Percentiles rank a stretch among this genome's conserved stretches.
Evolutionary conservation across 1,139 yeast species (phyloP).

Genomic region (Candida dubliniensis): DNA sequence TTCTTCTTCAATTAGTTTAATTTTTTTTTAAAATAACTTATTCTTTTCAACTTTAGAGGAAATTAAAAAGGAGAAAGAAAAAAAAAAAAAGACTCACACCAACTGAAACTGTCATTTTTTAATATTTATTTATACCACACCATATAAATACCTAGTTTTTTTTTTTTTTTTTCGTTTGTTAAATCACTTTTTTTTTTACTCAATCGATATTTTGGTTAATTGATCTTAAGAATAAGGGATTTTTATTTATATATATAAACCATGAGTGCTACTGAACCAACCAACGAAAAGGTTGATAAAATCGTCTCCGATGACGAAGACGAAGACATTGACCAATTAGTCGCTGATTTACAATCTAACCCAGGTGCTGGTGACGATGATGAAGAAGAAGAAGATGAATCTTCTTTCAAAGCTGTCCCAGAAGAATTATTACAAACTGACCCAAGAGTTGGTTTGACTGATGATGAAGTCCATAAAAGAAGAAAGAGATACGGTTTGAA

Average conservation of each 20-base stretch:
- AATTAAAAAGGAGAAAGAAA: neutral
- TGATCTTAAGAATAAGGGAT: too few relatives aligned
- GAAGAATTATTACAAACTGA: conserved; percentile 89
- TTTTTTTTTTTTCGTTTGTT: too few relatives aligned
- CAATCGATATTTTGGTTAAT: neutral
- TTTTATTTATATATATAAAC: conserved; percentile 1
- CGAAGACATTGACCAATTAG: conserved; percentile 86
- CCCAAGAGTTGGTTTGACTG: conserved; percentile 74
- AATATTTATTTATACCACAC: too few relatives aligned
- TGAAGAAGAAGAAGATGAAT: conserved; percentile 57
- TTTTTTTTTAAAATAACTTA: neutral
- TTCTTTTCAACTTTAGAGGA: neutral
- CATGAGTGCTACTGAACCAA: conserved; percentile 54
- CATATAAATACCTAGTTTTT: too few relatives aligned
- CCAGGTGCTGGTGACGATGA: conserved; percentile 45
- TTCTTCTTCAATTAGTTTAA: conserved; percentile 4
- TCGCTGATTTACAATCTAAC: conserved; percentile 85
- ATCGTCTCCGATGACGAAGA: conserved; percentile 66
- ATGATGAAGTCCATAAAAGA: conserved; percentile 81
- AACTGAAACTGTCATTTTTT: too few relatives aligned
- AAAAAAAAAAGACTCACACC: neutral
- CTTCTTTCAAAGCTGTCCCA: conserved; percentile 70
- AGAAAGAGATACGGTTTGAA: conserved; percentile 92
- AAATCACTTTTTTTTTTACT: too few relatives aligned
- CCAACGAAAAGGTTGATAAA: conserved; percentile 47